These are phyloP conservation scores for Lipomyces spencermartinsiae DNA, from an alignment of 805 yeast species.

Conservation along the genomic window DNA sequence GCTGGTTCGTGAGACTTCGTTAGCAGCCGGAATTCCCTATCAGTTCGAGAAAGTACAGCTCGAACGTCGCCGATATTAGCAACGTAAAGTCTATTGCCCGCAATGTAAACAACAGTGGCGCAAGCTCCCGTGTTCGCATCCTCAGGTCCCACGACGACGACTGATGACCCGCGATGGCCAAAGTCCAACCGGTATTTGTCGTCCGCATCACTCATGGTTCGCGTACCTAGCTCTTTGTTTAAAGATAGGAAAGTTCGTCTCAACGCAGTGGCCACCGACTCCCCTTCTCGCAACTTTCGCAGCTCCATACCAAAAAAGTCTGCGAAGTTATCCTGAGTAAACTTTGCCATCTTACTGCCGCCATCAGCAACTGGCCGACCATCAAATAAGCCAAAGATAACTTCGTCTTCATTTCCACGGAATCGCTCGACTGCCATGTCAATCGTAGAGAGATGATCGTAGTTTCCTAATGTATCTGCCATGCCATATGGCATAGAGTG, in stretches of 20 bases:
- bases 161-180: conserved; percentile 17
- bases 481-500: conserved; percentile 86
- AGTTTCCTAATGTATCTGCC: conserved; percentile 80
- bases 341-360: conserved; percentile 60
- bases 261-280: conserved; percentile 72
- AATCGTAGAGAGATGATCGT: conserved; percentile 68
- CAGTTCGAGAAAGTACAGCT: conserved; percentile 76
- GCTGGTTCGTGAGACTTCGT: conserved; percentile 88
- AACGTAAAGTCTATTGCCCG: conserved; percentile 70
- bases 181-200: conserved; percentile 38
- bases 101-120: conserved; percentile 79
- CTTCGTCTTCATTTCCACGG: conserved; percentile 83
- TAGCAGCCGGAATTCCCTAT: conserved; percentile 77
- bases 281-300: conserved; percentile 52
- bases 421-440: conserved; percentile 89
- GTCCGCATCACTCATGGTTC: conserved; percentile 33
- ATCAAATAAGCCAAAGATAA: conserved; percentile 81
- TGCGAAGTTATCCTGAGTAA: conserved; percentile 75
- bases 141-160: conserved; percentile 61
- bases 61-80: conserved; percentile 93
- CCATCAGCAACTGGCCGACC: conserved; percentile 61
- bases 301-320: conserved; percentile 73
- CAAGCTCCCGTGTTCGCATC: conserved; percentile 86
- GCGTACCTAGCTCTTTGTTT: conserved; percentile 78
- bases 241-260: conserved; percentile 79